Evolutionary conservation across 1,284 basidiomycete species (phyloP).

Genomic region (Takashimella koratensis): DNA sequence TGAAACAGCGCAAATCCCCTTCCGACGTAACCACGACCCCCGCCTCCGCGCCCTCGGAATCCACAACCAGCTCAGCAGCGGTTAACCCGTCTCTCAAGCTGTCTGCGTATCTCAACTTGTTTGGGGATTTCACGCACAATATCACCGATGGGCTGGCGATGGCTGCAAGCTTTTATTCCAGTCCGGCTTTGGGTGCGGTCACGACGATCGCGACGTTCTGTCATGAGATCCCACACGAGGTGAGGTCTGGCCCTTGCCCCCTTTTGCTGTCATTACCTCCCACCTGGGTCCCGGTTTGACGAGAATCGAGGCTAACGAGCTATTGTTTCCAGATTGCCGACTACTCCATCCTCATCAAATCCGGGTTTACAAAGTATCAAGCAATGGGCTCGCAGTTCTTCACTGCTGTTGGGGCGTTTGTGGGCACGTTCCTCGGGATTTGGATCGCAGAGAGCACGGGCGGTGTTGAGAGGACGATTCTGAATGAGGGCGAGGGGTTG

Average conservation of each 20-base stretch:
- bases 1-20: constrained; percentile 36
- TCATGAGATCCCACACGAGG: constrained; percentile 83
- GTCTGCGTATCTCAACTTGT: constrained; percentile 83
- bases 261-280: not conserved
- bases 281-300: too few species aligned
- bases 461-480: constrained; percentile 24
- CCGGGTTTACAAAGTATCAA: constrained; percentile 80
- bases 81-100: constrained; percentile 59
- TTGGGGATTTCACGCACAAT: constrained; percentile 70
- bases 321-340: constrained; percentile 63
- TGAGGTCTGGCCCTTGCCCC: constrained; percentile 12
- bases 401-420: constrained; percentile 82
- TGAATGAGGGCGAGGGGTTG: constrained; percentile 59
- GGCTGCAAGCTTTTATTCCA: constrained; percentile 86
- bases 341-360: constrained; percentile 82
- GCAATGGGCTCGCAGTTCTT: constrained; percentile 88
- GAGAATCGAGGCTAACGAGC: not conserved
- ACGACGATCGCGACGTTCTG: constrained; percentile 87
- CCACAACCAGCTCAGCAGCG: constrained; percentile 6
- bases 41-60: constrained; percentile 7
- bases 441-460: constrained; percentile 60
- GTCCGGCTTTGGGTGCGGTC: constrained; percentile 80
- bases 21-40: constrained; percentile 18
- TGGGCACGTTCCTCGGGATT: constrained; percentile 85
- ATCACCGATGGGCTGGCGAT: constrained; percentile 79